A percentile compares a stretch with the other conserved stretches of the same genome.
Conservation (phyloP, 345 rosid genomes). For the Leavenworthia alabamica region DNA sequence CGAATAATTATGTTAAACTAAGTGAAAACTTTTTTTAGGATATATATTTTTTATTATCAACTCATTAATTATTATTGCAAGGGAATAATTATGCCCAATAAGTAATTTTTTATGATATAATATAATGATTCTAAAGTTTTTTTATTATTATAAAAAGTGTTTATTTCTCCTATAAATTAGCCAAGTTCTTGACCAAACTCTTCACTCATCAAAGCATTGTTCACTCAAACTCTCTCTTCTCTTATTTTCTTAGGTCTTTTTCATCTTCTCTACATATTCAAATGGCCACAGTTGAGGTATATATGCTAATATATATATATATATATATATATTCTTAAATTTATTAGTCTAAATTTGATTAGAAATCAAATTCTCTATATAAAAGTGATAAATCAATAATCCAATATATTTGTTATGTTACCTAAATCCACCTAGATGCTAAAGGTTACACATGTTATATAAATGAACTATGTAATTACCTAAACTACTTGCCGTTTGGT, state of each 20-base stretch:
- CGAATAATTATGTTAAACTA: constrained; percentile 9
- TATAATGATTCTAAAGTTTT: background rate
- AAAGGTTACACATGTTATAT: background rate
- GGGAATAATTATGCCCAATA: constrained; percentile 9
- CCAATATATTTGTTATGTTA: background rate
- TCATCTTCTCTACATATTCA: constrained; percentile 10
- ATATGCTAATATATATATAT: background rate
- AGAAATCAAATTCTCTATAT: background rate
- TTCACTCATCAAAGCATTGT: constrained; percentile 27
- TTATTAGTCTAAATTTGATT: background rate
- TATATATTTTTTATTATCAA: no score
- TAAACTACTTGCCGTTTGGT: constrained; percentile 5
- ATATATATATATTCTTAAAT: background rate
- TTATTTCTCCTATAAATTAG: constrained; percentile 30
- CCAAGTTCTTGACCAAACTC: constrained; percentile 18
- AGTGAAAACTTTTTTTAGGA: background rate
- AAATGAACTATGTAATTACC: background rate
- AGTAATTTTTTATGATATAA: background rate
- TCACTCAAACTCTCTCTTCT: constrained; percentile 6
- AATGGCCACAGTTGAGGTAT: constrained; percentile 35
- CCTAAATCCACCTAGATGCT: background rate
- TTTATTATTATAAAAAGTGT: background rate
- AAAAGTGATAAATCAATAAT: background rate
- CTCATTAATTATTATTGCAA: constrained; percentile 8
- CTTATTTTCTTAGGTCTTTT: background rate